These are phyloP conservation scores for Striga asiatica DNA, from an alignment of 257 asterid species.

Conservation along the genomic window DNA sequence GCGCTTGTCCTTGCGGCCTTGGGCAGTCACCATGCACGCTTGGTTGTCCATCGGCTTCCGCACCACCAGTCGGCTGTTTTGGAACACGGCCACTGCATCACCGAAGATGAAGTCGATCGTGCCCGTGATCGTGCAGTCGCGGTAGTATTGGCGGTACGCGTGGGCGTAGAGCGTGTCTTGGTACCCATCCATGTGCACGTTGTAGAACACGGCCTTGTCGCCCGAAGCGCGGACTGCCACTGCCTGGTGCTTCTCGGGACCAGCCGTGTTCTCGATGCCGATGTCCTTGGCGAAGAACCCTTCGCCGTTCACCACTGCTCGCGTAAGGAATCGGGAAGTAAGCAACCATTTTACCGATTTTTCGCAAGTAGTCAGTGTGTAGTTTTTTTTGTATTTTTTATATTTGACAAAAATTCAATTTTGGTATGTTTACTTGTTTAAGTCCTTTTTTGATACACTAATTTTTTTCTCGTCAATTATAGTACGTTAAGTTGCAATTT, in stretches of 20 bases:
- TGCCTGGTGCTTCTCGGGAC: slow-evolving; percentile 37
- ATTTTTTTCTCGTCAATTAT: no score
- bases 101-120: slow-evolving; percentile 60
- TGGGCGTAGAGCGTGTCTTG: slow-evolving; percentile 50
- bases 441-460: no score
- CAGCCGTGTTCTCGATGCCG: slow-evolving; percentile 49
- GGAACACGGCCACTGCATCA: slow-evolving; percentile 37
- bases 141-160: slow-evolving; percentile 42
- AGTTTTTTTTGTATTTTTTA: no score
- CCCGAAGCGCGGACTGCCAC: slow-evolving; percentile 41
- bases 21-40: slow-evolving; percentile 44
- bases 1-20: slow-evolving; percentile 30
- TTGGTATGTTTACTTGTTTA: no score
- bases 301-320: slow-evolving; percentile 25
- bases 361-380: no score
- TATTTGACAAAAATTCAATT: no score
- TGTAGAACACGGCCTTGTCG: slow-evolving; percentile 33
- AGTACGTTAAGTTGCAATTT: not conserved
- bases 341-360: no score
- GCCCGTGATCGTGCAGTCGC: slow-evolving; percentile 42
- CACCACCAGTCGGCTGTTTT: slow-evolving; percentile 38
- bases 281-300: slow-evolving; percentile 35
- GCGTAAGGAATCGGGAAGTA: no score
- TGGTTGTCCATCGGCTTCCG: slow-evolving; percentile 37
- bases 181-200: slow-evolving; percentile 32